Evolutionary conservation across 148 eudicot genomes (phyloP).

Genomic region (Rhododendron molle): DNA sequence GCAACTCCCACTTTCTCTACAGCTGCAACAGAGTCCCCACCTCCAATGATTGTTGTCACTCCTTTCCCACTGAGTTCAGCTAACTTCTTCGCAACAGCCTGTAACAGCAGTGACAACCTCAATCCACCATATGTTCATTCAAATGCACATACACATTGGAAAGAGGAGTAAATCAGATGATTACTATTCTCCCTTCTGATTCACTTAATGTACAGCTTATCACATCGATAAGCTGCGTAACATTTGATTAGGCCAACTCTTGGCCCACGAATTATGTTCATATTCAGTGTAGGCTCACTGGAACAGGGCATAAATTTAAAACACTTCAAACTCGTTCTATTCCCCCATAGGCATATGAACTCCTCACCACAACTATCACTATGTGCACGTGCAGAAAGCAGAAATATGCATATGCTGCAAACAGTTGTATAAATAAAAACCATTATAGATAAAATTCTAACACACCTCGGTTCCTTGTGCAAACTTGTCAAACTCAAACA

Average conservation of each 20-base stretch:
- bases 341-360: background rate
- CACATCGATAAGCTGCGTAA: background rate
- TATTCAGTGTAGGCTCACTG: background rate
- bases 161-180: background rate
- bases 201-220: background rate
- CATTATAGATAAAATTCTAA: background rate
- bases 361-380: background rate
- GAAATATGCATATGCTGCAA: background rate
- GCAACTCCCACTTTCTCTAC: constrained; percentile 90
- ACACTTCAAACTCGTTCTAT: background rate
- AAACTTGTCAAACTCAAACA: constrained; percentile 71
- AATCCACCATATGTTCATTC: background rate
- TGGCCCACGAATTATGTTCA: background rate
- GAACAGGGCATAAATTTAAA: background rate
- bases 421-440: constrained; percentile 3
- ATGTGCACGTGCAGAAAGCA: background rate
- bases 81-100: constrained; percentile 82
- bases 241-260: background rate
- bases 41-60: constrained; percentile 89
- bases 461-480: constrained; percentile 76
- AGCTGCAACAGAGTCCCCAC: constrained; percentile 94
- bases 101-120: constrained; percentile 10
- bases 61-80: constrained; percentile 79
- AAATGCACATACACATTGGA: background rate
- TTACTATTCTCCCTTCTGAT: background rate